A percentile compares a stretch with the other conserved stretches of the same genome.
These are phyloP conservation scores for Xylaria sp. DNA, from an alignment of 495 filamentous ascomycete species.

Conservation along the genomic window DNA sequence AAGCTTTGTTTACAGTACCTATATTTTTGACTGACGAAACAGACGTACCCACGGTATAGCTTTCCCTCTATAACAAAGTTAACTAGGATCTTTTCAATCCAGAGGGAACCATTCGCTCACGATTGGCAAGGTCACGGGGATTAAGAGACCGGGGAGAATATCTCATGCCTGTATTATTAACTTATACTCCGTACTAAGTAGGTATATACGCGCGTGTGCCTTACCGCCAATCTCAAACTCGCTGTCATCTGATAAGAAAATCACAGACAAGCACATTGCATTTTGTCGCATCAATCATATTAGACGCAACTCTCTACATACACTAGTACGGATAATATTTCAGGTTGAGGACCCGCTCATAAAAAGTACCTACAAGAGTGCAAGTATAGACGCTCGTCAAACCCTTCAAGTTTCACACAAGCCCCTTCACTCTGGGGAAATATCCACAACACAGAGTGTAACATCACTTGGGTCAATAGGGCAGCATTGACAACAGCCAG, in stretches of 20 bases:
- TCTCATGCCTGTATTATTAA: background rate
- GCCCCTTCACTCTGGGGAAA: conserved; percentile 1
- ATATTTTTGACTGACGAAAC: background rate
- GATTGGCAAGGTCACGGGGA: background rate
- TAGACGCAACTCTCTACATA: background rate
- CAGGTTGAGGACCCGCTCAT: background rate
- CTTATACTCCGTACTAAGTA: too few species aligned
- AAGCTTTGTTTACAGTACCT: background rate
- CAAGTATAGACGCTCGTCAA: background rate
- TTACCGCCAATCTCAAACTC: background rate
- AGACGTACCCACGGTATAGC: background rate
- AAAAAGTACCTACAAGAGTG: background rate
- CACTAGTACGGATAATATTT: background rate
- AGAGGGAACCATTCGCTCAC: background rate
- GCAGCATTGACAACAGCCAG: background rate
- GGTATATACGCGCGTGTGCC: background rate
- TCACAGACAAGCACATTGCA: background rate
- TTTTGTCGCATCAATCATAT: background rate
- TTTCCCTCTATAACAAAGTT: background rate
- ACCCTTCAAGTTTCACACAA: conserved; percentile 15
- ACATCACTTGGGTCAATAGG: conserved; percentile 1
- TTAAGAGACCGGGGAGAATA: background rate
- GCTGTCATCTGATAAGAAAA: background rate
- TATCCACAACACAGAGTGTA: conserved; percentile 18
- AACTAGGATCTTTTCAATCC: background rate